Percentiles rank a stretch among this genome's conserved stretches.
Conservation (phyloP, 306 rosid genomes). For the Ceratonia siliqua region DNA sequence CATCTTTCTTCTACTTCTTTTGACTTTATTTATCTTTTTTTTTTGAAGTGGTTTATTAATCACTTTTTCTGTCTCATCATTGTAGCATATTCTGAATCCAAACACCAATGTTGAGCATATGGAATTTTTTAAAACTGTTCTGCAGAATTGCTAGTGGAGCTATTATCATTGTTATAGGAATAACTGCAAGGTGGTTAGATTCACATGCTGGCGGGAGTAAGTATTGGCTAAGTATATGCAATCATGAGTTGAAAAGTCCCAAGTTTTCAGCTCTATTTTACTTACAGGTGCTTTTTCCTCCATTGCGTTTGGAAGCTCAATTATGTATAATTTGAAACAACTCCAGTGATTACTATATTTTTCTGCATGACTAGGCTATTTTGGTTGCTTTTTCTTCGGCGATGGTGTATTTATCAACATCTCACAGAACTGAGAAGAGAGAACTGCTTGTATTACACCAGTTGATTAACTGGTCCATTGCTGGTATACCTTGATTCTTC, state of each 20-base stretch:
- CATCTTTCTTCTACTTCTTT: not conserved
- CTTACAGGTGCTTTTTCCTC: constrained; percentile 59
- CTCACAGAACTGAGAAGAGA: constrained; percentile 73
- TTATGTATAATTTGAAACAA: constrained; percentile 1
- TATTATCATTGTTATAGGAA: constrained; percentile 66
- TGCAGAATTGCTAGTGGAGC: constrained; percentile 79
- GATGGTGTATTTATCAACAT: constrained; percentile 82
- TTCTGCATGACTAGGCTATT: constrained; percentile 51
- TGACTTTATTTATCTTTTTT: not conserved
- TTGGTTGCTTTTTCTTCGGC: constrained; percentile 76
- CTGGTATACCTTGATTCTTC: constrained; percentile 58
- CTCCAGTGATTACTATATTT: constrained; percentile 15
- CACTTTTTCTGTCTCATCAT: not conserved
- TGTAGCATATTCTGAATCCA: constrained; percentile 21
- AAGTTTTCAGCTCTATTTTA: constrained; percentile 63
- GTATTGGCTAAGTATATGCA: constrained; percentile 70
- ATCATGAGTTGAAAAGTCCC: constrained; percentile 46
- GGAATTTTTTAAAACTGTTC: constrained; percentile 20
- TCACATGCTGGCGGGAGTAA: constrained; percentile 57
- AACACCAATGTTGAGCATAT: constrained; percentile 22
- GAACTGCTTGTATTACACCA: constrained; percentile 74
- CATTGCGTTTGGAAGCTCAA: constrained; percentile 28
- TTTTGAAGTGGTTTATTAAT: not conserved
- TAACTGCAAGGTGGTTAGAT: constrained; percentile 73
- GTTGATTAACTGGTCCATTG: constrained; percentile 70